A percentile compares a stretch with the other conserved stretches of the same genome.
Conservation (phyloP, 2,329 filamentous ascomycete species). For the Blastomyces emzantsi region DNA sequence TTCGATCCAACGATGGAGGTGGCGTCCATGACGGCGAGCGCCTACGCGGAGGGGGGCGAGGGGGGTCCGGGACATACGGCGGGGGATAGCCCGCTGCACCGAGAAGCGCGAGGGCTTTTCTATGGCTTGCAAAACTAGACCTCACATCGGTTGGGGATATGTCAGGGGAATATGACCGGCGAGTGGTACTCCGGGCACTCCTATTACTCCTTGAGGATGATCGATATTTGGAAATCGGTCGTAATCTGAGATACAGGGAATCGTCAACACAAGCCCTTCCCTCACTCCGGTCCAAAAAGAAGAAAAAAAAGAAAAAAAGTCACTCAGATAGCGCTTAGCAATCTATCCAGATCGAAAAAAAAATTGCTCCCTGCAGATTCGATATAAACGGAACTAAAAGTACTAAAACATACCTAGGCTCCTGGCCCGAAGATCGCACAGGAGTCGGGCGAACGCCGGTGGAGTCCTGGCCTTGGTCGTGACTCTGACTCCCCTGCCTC, state of each 20-base stretch:
- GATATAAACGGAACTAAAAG: not conserved
- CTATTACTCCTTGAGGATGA: not conserved
- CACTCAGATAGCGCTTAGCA: not conserved
- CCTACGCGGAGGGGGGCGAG: not conserved
- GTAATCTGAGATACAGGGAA: not conserved
- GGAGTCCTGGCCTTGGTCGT: not conserved
- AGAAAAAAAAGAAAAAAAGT: not conserved
- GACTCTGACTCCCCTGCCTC: constrained; percentile 19
- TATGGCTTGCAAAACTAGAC: constrained; percentile 25
- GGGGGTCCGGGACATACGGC: not conserved
- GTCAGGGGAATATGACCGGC: constrained; percentile 1
- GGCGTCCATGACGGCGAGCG: constrained; percentile 5
- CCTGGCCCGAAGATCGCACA: not conserved
- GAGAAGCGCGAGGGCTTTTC: constrained; percentile 28
- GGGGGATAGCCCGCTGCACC: constrained; percentile 23
- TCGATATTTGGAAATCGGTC: not conserved
- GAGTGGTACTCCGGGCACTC: not conserved
- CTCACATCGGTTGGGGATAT: constrained; percentile 4
- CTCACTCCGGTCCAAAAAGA: not conserved
- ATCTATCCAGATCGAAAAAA: not conserved
- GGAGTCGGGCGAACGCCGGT: not conserved
- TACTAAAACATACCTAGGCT: constrained; percentile 1
- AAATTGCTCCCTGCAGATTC: not conserved
- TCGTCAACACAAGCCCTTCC: not conserved
- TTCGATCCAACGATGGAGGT: constrained; percentile 19